A percentile compares a stretch with the other conserved stretches of the same genome.
Evolutionary conservation across 1,284 basidiomycete genomes (phyloP).

Genomic region (Leccinum angustisporum): DNA sequence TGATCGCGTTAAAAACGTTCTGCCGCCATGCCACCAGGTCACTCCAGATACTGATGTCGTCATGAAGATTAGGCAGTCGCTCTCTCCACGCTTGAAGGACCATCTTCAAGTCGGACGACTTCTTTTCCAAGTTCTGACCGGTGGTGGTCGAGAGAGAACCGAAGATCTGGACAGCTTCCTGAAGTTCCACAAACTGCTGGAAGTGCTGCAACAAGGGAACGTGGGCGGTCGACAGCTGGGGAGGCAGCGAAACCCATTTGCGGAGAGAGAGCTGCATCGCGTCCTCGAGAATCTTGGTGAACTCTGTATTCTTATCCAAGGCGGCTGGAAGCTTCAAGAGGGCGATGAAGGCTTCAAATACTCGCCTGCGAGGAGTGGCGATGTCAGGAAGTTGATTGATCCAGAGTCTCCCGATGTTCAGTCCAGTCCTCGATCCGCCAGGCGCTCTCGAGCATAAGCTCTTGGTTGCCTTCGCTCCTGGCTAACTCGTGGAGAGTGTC

Average conservation of each 20-base stretch:
- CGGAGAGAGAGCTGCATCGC: constrained; percentile 95
- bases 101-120: constrained; percentile 94
- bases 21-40: constrained; percentile 98
- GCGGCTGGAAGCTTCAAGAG: constrained; percentile 69
- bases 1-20: constrained; percentile 92
- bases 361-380: constrained; percentile 88
- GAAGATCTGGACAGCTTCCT: constrained; percentile 96
- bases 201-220: constrained; percentile 96
- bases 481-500: constrained; percentile 94
- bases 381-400: constrained; percentile 82
- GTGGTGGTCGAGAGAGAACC: constrained; percentile 87
- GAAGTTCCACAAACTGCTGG: constrained; percentile 98
- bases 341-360: constrained; percentile 95
- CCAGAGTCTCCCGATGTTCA: constrained; percentile 76
- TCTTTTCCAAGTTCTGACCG: constrained; percentile 89
- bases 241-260: constrained; percentile 93
- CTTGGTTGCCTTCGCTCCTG: constrained; percentile 87
- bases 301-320: constrained; percentile 75
- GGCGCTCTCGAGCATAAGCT: constrained; percentile 91
- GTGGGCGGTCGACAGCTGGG: constrained; percentile 87
- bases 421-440: constrained; percentile 96
- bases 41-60: constrained; percentile 99
- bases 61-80: constrained; percentile 92
- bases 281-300: constrained; percentile 88
- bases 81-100: constrained; percentile 97